phyloP scores from a whole-genome alignment of 306 rosid species.

The Malus orientalis region DNA sequence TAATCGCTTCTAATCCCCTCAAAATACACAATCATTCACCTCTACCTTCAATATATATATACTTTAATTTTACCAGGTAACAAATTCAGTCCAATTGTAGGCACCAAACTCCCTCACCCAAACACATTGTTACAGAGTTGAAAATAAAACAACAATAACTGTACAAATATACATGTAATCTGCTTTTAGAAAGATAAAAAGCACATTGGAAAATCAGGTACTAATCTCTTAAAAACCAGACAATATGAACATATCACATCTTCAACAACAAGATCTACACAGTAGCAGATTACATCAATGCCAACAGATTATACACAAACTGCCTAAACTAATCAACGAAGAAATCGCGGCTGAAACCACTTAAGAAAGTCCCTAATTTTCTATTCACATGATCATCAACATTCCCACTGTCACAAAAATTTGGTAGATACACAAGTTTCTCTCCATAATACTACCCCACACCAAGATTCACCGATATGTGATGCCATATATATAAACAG shows the following conservation, averaged over 20 bases:
- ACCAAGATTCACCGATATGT: conserved; percentile 4
- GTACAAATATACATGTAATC: not conserved
- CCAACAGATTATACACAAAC: conserved; percentile 37
- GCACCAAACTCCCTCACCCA: not conserved
- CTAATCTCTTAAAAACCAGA: not conserved
- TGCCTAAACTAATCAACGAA: conserved; percentile 34
- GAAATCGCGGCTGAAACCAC: conserved; percentile 7
- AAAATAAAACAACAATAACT: not conserved
- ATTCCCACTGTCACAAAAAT: conserved; percentile 35
- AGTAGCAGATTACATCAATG: conserved; percentile 20
- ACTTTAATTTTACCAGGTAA: not conserved
- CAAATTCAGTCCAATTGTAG: not conserved
- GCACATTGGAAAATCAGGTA: not conserved
- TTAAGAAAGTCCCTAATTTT: not conserved
- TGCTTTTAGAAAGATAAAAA: not conserved
- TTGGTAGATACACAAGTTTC: conserved; percentile 38
- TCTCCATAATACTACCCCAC: conserved; percentile 25
- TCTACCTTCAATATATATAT: too few species aligned
- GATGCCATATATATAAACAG: conserved; percentile 16
- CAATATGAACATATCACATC: conserved; percentile 37
- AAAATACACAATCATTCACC: not conserved
- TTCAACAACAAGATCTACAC: conserved; percentile 16
- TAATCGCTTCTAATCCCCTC: not conserved
- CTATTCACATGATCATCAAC: conserved; percentile 20
- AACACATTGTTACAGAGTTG: not conserved